Evolutionary conservation across 495 filamentous ascomycete genomes (phyloP).

Genomic region (Aspergillus avenaceus): DNA sequence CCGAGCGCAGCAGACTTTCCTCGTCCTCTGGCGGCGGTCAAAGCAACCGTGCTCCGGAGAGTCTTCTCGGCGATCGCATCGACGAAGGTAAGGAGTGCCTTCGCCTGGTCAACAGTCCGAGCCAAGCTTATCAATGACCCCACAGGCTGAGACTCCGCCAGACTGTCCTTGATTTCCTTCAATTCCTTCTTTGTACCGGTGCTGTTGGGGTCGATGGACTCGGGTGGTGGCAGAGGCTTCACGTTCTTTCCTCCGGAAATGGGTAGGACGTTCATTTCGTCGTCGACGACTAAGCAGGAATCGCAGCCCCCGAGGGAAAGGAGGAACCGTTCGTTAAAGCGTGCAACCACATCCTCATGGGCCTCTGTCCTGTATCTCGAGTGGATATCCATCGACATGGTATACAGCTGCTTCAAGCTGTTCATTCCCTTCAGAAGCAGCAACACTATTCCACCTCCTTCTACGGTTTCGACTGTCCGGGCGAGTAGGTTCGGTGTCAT

Average conservation of each 20-base stretch:
- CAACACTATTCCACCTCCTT: constrained; percentile 90
- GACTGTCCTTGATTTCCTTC: constrained; percentile 78
- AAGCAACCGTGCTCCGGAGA: constrained; percentile 82
- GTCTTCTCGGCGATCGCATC: constrained; percentile 97
- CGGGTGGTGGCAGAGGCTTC: constrained; percentile 70
- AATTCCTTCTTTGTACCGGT: constrained; percentile 70
- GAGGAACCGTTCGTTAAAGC: constrained; percentile 98
- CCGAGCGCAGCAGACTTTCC: constrained; percentile 97
- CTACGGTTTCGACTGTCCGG: constrained; percentile 93
- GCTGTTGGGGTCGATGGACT: constrained; percentile 61
- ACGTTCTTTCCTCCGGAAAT: constrained; percentile 95
- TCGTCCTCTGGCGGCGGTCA: constrained; percentile 91
- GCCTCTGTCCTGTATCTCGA: constrained; percentile 96
- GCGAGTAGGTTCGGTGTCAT: constrained; percentile 95
- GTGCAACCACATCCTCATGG: constrained; percentile 88
- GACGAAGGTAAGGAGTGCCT: constrained; percentile 89
- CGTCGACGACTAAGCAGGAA: constrained; percentile 92
- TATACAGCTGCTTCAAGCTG: constrained; percentile 95
- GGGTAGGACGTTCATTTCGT: constrained; percentile 95
- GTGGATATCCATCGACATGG: constrained; percentile 96
- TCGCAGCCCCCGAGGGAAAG: constrained; percentile 92
- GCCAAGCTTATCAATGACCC: constrained; percentile 80
- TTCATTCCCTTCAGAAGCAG: constrained; percentile 94
- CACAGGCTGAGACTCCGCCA: constrained; percentile 80
- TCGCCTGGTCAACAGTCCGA: constrained; percentile 91